Percentiles rank a stretch among this genome's conserved stretches.
Conservation (phyloP, 805 yeast genomes). For the Yarrowia osloensis region DNA sequence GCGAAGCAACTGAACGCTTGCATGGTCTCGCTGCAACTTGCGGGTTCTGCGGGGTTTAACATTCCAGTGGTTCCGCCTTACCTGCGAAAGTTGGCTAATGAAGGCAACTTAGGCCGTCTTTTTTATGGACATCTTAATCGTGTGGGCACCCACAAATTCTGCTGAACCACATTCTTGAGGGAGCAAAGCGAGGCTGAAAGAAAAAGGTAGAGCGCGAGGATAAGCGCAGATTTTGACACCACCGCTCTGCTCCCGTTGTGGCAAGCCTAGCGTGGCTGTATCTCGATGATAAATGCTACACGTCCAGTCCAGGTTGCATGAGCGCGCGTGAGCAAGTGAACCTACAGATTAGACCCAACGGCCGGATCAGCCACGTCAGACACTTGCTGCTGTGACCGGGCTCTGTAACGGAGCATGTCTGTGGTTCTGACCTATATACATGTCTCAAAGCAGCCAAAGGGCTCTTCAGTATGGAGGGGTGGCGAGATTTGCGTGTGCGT, state of each 20-base stretch:
- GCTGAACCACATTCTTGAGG: background rate
- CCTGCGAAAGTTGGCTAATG: constrained; percentile 10
- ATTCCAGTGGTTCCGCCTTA: constrained; percentile 17
- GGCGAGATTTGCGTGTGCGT: constrained; percentile 11
- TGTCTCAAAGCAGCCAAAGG: background rate
- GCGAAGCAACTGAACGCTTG: background rate
- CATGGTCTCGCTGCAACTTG: no score
- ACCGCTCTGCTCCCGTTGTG: background rate
- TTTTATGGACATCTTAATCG: constrained; percentile 25
- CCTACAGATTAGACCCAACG: constrained; percentile 15
- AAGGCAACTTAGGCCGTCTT: constrained; percentile 2
- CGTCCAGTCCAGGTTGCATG: background rate
- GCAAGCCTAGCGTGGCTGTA: background rate
- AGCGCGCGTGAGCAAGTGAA: constrained; percentile 19
- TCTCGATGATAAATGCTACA: background rate
- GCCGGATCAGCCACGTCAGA: constrained; percentile 13
- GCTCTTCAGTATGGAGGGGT: background rate
- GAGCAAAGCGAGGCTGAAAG: background rate
- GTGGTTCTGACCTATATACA: background rate
- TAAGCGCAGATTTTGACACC: background rate
- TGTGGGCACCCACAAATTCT: background rate
- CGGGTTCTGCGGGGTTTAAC: constrained; percentile 7
- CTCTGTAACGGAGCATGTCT: background rate
- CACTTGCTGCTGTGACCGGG: background rate
- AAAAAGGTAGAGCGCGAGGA: background rate